Base-by-base conservation (phyloP, 1,284 basidiomycete genomes). In the Cryptococcus neoformans region DNA sequence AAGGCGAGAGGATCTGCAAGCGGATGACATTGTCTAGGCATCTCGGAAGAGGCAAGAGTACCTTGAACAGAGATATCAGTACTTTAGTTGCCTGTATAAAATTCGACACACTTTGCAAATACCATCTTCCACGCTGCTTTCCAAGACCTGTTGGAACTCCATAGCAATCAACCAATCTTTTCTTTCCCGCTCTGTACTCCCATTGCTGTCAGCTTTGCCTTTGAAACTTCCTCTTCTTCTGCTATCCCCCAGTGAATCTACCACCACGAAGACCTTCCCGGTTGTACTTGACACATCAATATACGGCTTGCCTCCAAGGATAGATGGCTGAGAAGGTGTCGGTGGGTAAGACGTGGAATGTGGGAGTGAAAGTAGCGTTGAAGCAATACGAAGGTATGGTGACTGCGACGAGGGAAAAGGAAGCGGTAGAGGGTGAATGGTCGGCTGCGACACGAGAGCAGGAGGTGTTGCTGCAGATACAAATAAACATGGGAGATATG, bases 11-110 rank as follows among this genome's bases (percentile, higher is more conserved):
- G 56, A 74, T 65, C 16, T 67, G 66, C 50, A 74, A 67, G 3
- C 66, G 65, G 34, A 75, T 57, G 12, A 67, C 62, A 44, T 72
- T 73, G 58, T 75, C 70, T 6, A 75, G 65, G 48, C 69, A 74
- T 62, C 64, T 70, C 6, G 73, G 72, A 1, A 72, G 50, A 0
- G 68, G 61, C 7, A 73, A 37, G 7, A 58, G 44, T 6, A 63
- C 61, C 62, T 68, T 37, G 16, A 7, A 42, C 49, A n/a, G 36
- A 4, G 28, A 28, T 4, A 28, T 28, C 28, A 28, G 4, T 4
- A 21, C 48, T 47, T n/a, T 1, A 10, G 34, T 38, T 4, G 36
- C 4, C 35, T 14, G 34, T n/a, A 35, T 21, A 50, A 50, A 44
- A 10, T 12, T n/a, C 0, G 11, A 55, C 62, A 2, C 49, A 72